A percentile compares a stretch with the other conserved stretches of the same genome.
These are phyloP conservation scores for Dunaliella sp. DNA, from an alignment of 139 green algal species.

Conservation along the genomic window DNA sequence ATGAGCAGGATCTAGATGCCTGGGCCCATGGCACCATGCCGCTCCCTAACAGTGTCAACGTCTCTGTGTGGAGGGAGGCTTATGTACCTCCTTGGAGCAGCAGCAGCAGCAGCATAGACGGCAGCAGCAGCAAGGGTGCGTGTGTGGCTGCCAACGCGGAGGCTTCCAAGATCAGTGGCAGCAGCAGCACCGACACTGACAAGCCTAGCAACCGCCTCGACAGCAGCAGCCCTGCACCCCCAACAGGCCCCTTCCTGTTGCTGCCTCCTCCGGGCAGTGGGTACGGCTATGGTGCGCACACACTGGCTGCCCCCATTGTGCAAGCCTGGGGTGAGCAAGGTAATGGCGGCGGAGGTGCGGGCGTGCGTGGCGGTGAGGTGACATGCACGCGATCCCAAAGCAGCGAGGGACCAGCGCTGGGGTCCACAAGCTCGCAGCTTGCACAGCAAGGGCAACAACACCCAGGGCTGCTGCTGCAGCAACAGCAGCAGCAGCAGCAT, in stretches of 20 bases:
- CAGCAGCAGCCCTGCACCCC: not conserved
- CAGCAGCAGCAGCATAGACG: not conserved
- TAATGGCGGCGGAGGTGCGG: too few relatives aligned
- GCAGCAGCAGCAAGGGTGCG: too few relatives aligned
- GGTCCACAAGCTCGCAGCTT: not conserved
- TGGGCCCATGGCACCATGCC: slow-evolving; percentile 21
- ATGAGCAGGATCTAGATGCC: slow-evolving; percentile 32
- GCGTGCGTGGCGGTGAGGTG: too few relatives aligned
- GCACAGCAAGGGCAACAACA: too few relatives aligned
- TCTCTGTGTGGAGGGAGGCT: not conserved
- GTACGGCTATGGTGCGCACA: not conserved
- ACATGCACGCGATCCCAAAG: too few relatives aligned
- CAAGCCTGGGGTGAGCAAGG: not conserved
- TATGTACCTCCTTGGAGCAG: not conserved
- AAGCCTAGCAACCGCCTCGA: too few relatives aligned
- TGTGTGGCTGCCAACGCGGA: too few relatives aligned
- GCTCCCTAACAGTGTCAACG: not conserved
- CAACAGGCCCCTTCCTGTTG: not conserved
- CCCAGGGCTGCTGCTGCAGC: not conserved
- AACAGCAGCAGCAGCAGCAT: not conserved
- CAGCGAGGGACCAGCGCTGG: too few relatives aligned
- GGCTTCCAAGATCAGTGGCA: too few relatives aligned
- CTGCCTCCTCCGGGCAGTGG: not conserved
- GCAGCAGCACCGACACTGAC: too few relatives aligned
- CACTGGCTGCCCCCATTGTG: not conserved